Evolutionary conservation across 2,329 filamentous ascomycete species (phyloP), one percentile per base, ranked within the genome.

Genomic region (Pseudocercospora cruenta): DNA sequence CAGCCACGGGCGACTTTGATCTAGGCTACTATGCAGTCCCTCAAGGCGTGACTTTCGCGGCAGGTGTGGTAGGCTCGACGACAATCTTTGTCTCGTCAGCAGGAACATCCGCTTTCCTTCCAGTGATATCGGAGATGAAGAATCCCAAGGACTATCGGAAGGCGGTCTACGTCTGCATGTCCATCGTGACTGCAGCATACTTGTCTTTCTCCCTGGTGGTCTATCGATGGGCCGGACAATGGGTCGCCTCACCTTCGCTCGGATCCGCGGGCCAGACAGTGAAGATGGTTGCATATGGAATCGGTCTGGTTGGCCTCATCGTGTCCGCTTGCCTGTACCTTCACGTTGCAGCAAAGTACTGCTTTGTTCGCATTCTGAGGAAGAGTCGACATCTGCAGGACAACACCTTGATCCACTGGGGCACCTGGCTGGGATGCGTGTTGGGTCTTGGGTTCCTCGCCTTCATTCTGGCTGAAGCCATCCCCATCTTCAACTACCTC

Each of bases 81-180:
- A 87, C 85, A 1, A 88, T 90, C 67, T 88, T 89, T 76, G 83
- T 85, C 64, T 86, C 86, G 1, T 83, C 82, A 6, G 85, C 87
- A 0, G 72, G 84, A 19, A 88, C 87, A 0, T 85, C 83, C 0
- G 86, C 86, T 1, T 90, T 89, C 72, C 77, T 90, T 1, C 86
- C 87, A 4, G 86, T 90, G 65, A 90, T 90, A 61, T 86, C 84
- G 0, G 88, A 90, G 78, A 90, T 90, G 59, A 80, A 79, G 49
- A 80, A 82, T 31, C 87, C 88, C 0, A 80, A 80, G 21, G 85
- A 89, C 69, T 90, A 86, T 75, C 82, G 82, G 66, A 89, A 88
- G 74, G 84, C 88, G 0, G 80, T 90, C 0, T 88, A 84, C 71
- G 76, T 84, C 14, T 87, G 85, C 75, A 88, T 88, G 86, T 79